Evolutionary conservation across 2,329 filamentous ascomycete species (phyloP), one percentile per base, ranked within the genome.

Genomic region (Aureobasidium leucospermi): DNA sequence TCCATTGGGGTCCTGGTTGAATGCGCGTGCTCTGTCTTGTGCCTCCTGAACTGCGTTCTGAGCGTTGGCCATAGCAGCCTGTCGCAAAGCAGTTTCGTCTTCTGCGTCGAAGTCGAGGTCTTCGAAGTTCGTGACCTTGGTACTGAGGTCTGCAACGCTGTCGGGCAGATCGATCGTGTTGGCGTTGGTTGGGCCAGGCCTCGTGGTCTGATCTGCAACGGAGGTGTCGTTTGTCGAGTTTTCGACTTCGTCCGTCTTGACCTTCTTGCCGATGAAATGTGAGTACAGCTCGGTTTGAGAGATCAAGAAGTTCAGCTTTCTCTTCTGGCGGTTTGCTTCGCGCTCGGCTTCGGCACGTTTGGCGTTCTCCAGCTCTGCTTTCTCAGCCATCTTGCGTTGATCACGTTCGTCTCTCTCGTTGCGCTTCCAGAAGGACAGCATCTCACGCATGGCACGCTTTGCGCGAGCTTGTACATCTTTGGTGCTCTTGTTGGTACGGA

Each of bases 341-440:
- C 95, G 91, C 68, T 97, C 94, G 5, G 94, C 94, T 78, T 99
- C 94, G 62, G 93, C 92, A 76, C 93, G 95, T 75, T 94, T 92
- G 16, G 94, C 94, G 69, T 94, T 95, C 72, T 99, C 94, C 49
- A 99, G 83, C 76, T 97, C 94, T 73, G 96, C 91, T 72, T 88
- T 90, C 78, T 99, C 94, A 5, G 94, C 94, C 56, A 92, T 86
- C 77, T 96, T 95, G 66, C 94, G 87, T 64, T 95, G 80, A 72
- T 99, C 94, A 62, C 94, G 89, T 72, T 99, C 94, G 71, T 99
- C 94, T 57, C 93, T 88, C 74, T 99, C 94, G 72, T 99, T 99
- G 60, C 93, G 88, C 76, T 97, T 97, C 94, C 94, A 99, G 81
- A 97, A 99, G 60, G 89, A 86, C 83, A 96, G 94, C 94, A 99